These are phyloP conservation scores for Microdochium trichocladiopsis DNA, from an alignment of 2,329 filamentous ascomycete genomes.

Conservation along the genomic window DNA sequence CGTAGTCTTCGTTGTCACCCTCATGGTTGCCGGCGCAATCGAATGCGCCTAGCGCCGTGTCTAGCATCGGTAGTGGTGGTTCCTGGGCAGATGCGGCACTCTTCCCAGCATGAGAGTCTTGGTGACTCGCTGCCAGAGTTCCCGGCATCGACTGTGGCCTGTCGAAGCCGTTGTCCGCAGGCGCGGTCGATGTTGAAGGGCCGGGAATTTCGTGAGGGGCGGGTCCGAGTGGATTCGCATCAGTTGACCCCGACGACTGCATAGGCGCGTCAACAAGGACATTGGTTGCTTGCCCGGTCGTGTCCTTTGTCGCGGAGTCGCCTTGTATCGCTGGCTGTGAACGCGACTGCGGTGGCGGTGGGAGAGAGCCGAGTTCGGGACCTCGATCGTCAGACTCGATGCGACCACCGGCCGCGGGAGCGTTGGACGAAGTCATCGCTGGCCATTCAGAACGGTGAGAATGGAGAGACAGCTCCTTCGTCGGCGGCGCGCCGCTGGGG, in stretches of 20 bases:
- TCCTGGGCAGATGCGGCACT: neutral
- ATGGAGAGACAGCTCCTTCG: slow-evolving; percentile 46
- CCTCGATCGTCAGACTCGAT: slow-evolving; percentile 10
- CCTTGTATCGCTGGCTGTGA: slow-evolving; percentile 4
- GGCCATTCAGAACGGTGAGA: slow-evolving; percentile 18
- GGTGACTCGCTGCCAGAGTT: neutral
- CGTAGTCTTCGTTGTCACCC: slow-evolving; percentile 6
- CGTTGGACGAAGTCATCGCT: slow-evolving; percentile 57
- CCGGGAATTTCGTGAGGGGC: neutral
- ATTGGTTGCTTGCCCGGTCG: neutral
- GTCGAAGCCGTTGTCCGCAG: neutral
- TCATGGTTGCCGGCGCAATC: neutral
- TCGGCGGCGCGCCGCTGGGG: slow-evolving; percentile 20
- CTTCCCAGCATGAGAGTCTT: neutral
- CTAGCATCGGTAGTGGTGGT: neutral
- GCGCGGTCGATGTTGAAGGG: neutral
- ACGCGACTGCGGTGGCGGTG: slow-evolving; percentile 5
- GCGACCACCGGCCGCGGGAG: slow-evolving; percentile 25
- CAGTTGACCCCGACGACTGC: neutral
- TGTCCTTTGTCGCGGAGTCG: slow-evolving; percentile 1
- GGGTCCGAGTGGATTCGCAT: neutral
- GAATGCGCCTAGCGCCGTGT: neutral
- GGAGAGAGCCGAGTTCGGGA: slow-evolving; percentile 1
- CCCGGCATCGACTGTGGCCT: neutral
- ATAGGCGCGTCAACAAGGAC: neutral